Conservation (phyloP, 805 yeast genomes). For the Lachancea fermentati region DNA sequence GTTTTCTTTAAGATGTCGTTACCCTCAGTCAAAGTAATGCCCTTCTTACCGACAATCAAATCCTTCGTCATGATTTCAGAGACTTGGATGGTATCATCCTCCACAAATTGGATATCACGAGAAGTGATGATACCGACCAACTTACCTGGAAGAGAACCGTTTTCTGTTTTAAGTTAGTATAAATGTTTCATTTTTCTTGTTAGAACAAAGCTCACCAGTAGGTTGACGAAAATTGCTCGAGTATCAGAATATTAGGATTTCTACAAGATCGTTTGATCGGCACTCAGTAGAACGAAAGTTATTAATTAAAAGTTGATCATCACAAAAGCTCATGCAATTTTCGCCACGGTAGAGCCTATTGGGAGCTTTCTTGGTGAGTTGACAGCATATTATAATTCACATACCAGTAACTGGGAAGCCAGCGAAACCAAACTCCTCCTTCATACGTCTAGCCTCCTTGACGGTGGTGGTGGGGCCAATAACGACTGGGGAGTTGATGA, state of each 20-base stretch:
- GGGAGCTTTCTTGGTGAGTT: not conserved
- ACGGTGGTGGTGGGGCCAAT: conserved; percentile 72
- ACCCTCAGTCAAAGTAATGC: conserved; percentile 79
- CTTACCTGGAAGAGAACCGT: conserved; percentile 82
- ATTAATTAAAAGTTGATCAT: conserved; percentile 49
- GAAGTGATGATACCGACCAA: conserved; percentile 93
- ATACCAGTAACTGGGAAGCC: conserved; percentile 99
- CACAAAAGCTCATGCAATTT: conserved; percentile 37
- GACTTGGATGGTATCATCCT: conserved; percentile 55
- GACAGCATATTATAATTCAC: conserved; percentile 35
- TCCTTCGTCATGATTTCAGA: conserved; percentile 87
- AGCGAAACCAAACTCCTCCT: conserved; percentile 77
- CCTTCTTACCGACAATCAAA: conserved; percentile 74
- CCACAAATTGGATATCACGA: conserved; percentile 95
- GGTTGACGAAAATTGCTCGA: conserved; percentile 2
- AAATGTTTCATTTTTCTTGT: not conserved
- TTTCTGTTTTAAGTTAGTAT: conserved; percentile 46
- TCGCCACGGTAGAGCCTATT: no score
- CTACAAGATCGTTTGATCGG: conserved; percentile 97
- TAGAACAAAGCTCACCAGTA: no score
- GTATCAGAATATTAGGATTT: conserved; percentile 45
- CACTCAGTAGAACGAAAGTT: conserved; percentile 99
- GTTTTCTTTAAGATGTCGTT: conserved; percentile 85
- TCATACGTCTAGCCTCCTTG: conserved; percentile 70
- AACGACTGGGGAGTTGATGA: conserved; percentile 90